Base-by-base conservation (phyloP, 2,329 filamentous ascomycete genomes). In the Ophiostoma tasmaniense region DNA sequence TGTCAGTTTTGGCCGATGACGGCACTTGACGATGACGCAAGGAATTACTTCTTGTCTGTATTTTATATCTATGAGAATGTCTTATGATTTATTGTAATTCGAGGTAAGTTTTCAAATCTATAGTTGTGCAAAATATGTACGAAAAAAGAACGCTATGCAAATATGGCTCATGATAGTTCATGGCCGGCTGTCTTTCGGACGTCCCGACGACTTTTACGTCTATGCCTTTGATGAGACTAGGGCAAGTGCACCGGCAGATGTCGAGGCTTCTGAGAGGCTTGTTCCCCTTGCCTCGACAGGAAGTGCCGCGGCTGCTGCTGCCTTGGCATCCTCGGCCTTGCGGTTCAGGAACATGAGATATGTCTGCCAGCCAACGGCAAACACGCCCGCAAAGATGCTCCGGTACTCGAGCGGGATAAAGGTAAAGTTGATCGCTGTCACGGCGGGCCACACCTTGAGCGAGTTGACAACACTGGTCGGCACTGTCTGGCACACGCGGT, bases 281-380 rank as follows among this genome's bases (percentile, higher is more conserved):
- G 10, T 25, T 25, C 25, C 22, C 17, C 11, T 25, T 30, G 55
- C 25, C 17, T 17, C 13, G 25, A 2, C 14, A 30, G 55, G 55
- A 10, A 22, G n/a, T 1, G 30, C 25, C 17, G 25, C 55, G 7
- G 5, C 13, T 8, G 71, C 68, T 11, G 64, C 67, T 8, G 59
- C 80, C 72, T 86, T 84, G 73, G 83, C 80, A 66, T 81, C 81
- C 77, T 92, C 91, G 1, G 91, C 91, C 71, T 82, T 81, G 74
- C 89, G 84, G 75, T 96, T 96, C 75, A 96, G 78, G 78, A 88
- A 90, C 73, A 89, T 91, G 74, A 97, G 76, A 81, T 97, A 97
- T 0, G 92, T 93, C 84, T 97, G 93, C 93, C 93, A 97, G 0
- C 90, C 91, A 67, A 97, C 89, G 0, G 92, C 91, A 72, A 96